Evolutionary conservation across 345 rosid species (phyloP), one percentile per base, ranked within the genome.

Genomic region (Rhizophora mangle): DNA sequence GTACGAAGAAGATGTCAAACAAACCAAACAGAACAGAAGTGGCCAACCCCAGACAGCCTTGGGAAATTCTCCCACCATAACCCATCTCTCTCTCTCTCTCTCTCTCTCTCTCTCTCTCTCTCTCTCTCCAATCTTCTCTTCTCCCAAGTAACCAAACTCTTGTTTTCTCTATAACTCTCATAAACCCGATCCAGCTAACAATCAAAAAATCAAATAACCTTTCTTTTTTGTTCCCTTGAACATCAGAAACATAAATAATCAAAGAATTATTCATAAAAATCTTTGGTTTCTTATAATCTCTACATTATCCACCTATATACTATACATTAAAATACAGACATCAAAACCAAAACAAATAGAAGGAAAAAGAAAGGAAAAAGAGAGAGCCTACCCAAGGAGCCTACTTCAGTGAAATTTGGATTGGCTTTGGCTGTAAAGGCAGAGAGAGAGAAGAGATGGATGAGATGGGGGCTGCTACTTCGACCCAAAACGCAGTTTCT

Each of bases 401-500:
- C 18, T 10, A 4, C 47, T 10, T 43, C 1, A 13, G 47, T 43
- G 4, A 43, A 43, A 43, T 11, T 39, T 43, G 47, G 47, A 43
- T 11, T 11, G 18, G 18, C 15, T 43, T 43, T 43, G 47, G 47
- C 16, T 43, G 15, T 43, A 8, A 37, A 9, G 43, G 8, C 13
- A 37, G 15, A 43, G 18, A 13, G 18, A 13, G 49, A 13, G 16
- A 11, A 39, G 66, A 30, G 27, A 70, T 85, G 85, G 80, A 70
- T 54, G 83, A 76, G 29, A 72, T 64, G 56, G 62, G 67, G 20
- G 63, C 52, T 47, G 64, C 74, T n/a, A 27, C 65, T 19, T 69
- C 86, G 4, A 31, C 56, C 37, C 60, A 55, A 6, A 54, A 54
- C 60, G 34, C 64, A 8, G 53, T 49, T 29, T 56, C 87, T 26